These are phyloP conservation scores for Diaporthe aspalathi DNA, from an alignment of 2,329 filamentous ascomycete genomes.

Conservation along the genomic window DNA sequence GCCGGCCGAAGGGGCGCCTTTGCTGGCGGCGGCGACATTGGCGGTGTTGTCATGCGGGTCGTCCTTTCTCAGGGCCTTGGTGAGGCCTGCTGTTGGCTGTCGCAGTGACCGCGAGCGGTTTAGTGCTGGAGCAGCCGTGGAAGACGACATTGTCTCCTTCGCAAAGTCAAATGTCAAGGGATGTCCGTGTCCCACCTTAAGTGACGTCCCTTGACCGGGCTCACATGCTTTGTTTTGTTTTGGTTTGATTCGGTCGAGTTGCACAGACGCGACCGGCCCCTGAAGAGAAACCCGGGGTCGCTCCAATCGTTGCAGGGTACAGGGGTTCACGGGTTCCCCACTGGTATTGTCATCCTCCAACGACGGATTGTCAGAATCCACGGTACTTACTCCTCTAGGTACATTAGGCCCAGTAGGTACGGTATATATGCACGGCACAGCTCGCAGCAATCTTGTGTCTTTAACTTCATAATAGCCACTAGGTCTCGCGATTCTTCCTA, in stretches of 20 bases:
- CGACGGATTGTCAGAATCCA: not conserved
- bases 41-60: constrained; percentile 18
- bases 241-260: constrained; percentile 21
- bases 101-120: constrained; percentile 37
- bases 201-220: constrained; percentile 15
- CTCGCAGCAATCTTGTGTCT: not conserved
- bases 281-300: constrained; percentile 7
- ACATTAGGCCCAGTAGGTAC: no score
- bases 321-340: not conserved
- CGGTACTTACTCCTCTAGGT: no score
- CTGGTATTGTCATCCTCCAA: not conserved
- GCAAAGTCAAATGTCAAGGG: not conserved
- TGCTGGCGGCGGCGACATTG: constrained; percentile 1
- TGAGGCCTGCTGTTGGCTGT: constrained; percentile 35
- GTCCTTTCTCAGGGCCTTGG: constrained; percentile 29
- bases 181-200: constrained; percentile 15
- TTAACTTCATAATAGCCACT: not conserved
- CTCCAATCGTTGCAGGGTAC: constrained; percentile 12
- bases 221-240: not conserved
- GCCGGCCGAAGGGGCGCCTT: not conserved
- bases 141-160: constrained; percentile 35
- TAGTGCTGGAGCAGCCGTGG: constrained; percentile 30
- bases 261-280: constrained; percentile 20
- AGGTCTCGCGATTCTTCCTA: not conserved
- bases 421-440: not conserved